Base-by-base conservation (phyloP, 1,284 basidiomycete genomes). In the Ganoderma boninense region DNA sequence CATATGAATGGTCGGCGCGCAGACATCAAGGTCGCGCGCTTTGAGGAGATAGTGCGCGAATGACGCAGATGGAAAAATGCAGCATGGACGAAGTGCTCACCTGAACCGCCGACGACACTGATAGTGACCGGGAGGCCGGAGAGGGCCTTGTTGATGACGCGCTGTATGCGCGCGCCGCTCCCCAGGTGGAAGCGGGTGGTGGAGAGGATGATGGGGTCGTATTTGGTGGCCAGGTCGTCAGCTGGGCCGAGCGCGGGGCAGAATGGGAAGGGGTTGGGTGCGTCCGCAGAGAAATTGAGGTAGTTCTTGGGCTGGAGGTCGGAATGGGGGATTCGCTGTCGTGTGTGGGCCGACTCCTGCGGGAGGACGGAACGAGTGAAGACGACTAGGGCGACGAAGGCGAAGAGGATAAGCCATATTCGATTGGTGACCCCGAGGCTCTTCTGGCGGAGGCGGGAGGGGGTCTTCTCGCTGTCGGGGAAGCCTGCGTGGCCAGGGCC, bases 121-220 rank as follows among this genome's bases (percentile, higher is more conserved):
- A 98, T 95, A 13, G 96, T 97, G 32, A 98, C 89, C 4, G 96
- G 95, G 72, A 92, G 86, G 10, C 96, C 97, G 4, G 91, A 85
- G 78, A 98, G 85, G 0, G 96, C 97, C 79, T 93, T 92, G 78
- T 92, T 92, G 60, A 98, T 84, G 35, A 98, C 90, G 59, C 92
- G 87, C 80, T 96, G 94, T 4, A 98, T 84, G 57, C 97, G 86
- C 40, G 92, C 92, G n/a, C 94, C 91, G 64, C 91, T 95, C 4
- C 97, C 97, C 0, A 91, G 79, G 81, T 98, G 93, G 69, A 95
- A 79, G 67, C 94, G 85, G 69, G 90, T 95, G 82, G 93, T 92
- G 18, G 93, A 85, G 26, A 98, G 87, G 8, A 88, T 84, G 68
- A 92, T 84, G n/a, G 91, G 85, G 23, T 95, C 95, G 78, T 97